Base-by-base conservation (phyloP, 2,329 filamentous ascomycete genomes). In the Colletotrichum kahawae region DNA sequence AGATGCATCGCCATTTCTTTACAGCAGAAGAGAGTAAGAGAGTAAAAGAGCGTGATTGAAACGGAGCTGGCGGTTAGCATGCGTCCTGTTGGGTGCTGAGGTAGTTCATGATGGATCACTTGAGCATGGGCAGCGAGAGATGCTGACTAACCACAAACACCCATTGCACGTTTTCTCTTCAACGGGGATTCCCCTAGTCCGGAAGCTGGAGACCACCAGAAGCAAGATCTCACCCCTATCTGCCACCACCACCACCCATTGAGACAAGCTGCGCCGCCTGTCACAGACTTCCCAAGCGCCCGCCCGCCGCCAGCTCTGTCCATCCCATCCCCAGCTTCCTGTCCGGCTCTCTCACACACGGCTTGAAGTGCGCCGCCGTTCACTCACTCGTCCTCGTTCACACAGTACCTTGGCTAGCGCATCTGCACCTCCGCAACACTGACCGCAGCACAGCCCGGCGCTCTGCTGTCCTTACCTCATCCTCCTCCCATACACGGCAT, bases 391-490 rank as follows among this genome's bases (percentile, higher is more conserved):
- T 57, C 54, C 54, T 57, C 54, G 1, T 18, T 2, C 54, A 18
- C 16, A 18, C 16, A 29, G 54, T 24, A 57, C 21, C 21, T 24
- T 9, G 29, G 54, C 27, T 24, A 56, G 65, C 62, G 56, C 31
- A 38, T 34, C 66, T 73, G 70, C 65, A 69, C 29, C 27, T 29
- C 38, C 33, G 34, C 16, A n/a, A 64, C 66, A 70, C 57, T 29
- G 54, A 48, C 24, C 63, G 29, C 36, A 48, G 38, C 66, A 70
- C 31, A 43, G 57, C 21, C 67, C 51, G 67, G 13, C 29, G 13
- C 21, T 18, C 18, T 56, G 24, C 59, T 24, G 34, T 18, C 60
- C 71, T 72, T 73, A 73, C 33, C 69, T 67, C 72, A 68, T 67
- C 72, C 54, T 69, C n/a, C 29, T 56, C 43, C 29, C 33, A 34